Conservation (phyloP, 2,329 filamentous ascomycete genomes). For the Cercospora sp. region DNA sequence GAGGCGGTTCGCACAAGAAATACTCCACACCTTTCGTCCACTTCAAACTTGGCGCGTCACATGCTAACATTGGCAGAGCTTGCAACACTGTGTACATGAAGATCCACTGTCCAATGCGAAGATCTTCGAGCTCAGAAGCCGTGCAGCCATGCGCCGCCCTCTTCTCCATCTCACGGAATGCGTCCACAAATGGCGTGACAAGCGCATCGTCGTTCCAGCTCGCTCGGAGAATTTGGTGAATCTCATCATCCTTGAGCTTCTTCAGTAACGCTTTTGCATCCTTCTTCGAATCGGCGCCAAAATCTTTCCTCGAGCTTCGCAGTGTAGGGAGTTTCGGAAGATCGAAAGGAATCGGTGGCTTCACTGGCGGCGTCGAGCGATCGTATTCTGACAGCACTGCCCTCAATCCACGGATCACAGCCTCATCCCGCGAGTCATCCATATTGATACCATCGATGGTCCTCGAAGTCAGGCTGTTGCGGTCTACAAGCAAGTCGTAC, state of each 20-base stretch:
- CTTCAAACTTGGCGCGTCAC: constrained; percentile 70
- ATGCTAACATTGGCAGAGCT: constrained; percentile 72
- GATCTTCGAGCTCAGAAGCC: constrained; percentile 67
- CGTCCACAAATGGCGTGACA: constrained; percentile 62
- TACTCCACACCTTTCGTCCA: constrained; percentile 74
- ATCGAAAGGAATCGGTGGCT: constrained; percentile 89
- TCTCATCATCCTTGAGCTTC: constrained; percentile 75
- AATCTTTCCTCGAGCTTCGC: constrained; percentile 64
- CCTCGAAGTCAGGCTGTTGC: constrained; percentile 73
- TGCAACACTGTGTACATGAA: constrained; percentile 79
- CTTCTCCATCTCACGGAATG: constrained; percentile 70
- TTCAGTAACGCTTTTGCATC: constrained; percentile 69
- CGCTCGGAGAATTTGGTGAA: constrained; percentile 72
- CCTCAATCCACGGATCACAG: constrained; percentile 69
- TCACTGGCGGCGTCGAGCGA: constrained; percentile 80
- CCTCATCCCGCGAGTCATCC: constrained; percentile 55
- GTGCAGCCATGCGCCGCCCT: constrained; percentile 65
- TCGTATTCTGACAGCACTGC: constrained; percentile 86
- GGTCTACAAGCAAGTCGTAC: constrained; percentile 86
- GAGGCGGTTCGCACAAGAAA: constrained; percentile 74
- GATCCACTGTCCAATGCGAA: constrained; percentile 75
- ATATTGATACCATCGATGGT: constrained; percentile 67
- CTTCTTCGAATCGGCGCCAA: constrained; percentile 68
- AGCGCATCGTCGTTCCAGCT: constrained; percentile 77
- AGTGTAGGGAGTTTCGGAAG: constrained; percentile 74